A percentile compares a stretch with the other conserved stretches of the same genome.
Conservation (phyloP, 1,284 basidiomycete genomes). For the Cutaneotrichosporon daszewskae region DNA sequence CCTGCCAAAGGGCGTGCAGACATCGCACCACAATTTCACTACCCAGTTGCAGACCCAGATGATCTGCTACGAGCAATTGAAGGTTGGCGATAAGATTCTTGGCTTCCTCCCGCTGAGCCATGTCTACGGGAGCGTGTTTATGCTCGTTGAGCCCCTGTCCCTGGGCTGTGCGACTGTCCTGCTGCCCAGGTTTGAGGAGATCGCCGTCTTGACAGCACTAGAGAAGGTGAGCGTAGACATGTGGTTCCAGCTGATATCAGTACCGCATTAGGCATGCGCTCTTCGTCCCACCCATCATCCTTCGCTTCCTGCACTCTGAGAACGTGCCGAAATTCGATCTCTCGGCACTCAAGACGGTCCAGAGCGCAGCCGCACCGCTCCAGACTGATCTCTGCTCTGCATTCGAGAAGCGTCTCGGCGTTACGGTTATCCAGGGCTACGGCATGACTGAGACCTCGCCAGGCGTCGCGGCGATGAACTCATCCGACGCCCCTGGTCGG, state of each 20-base stretch:
- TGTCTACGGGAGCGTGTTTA: conserved; percentile 21
- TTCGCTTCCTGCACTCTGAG: conserved; percentile 50
- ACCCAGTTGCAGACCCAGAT: conserved; percentile 27
- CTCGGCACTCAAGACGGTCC: conserved; percentile 56
- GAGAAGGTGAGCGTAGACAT: conserved; percentile 54
- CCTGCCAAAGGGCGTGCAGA: conserved; percentile 48
- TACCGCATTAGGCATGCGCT: conserved; percentile 61
- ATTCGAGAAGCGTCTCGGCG: conserved; percentile 23
- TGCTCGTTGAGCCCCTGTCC: conserved; percentile 59
- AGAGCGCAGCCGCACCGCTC: conserved; percentile 78
- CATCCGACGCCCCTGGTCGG: conserved; percentile 22
- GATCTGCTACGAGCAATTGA: conserved; percentile 1
- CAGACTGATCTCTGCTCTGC: conserved; percentile 46
- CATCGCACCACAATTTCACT: conserved; percentile 62
- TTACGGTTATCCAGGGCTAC: conserved; percentile 43
- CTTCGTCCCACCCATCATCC: conserved; percentile 78
- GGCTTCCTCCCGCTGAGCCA: conserved; percentile 19
- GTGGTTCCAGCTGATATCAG: conserved; percentile 42
- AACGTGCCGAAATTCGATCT: conserved; percentile 68
- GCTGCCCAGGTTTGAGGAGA: conserved; percentile 58
- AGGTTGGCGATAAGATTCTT: conserved; percentile 9
- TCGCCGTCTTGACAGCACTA: conserved; percentile 61
- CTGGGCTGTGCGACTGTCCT: conserved; percentile 61
- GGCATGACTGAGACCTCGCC: conserved; percentile 52
- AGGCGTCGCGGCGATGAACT: conserved; percentile 26